Base-by-base conservation (phyloP, 2,329 filamentous ascomycete species). In the Claviceps pusilla region DNA sequence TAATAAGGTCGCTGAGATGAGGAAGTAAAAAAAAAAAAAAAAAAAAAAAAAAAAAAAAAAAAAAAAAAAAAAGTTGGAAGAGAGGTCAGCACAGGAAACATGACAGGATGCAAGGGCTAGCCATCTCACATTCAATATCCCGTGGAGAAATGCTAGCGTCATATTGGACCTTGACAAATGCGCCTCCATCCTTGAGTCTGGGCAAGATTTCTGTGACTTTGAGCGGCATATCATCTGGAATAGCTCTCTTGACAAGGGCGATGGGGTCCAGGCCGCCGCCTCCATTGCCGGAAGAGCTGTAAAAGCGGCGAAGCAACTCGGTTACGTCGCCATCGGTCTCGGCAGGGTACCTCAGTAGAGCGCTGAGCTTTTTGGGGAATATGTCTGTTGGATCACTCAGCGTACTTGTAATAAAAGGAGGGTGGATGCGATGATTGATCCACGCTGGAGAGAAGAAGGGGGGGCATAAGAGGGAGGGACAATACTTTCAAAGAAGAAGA, bases 401-500 rank as follows among this genome's bases (percentile, higher is more conserved):
- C 48, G 24, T 35, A 50, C 48, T 50, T 50, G 47, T 14, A 10
- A 37, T n/a, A 4, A 12, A 14, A 4, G n/a, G 24, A 42, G 10
- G 12, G 6, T 50, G 31, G 31, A 49, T 49, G 16, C 31, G 14
- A 48, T 35, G 11, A n/a, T 19, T 4, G 31, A 46, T 35, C 7
- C 2, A 41, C 12, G 16, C 19, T 10, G 14, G 11, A 7, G 14
- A 9, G 16, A 19, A 46, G 12, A 1, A 7, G n/a, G 11, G 28
- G 28, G 5, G 10, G 12, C 5, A 11, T 12, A 7, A 33, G 31
- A 1, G 5, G 5, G 3, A 5, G 52, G 33, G 35, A 41, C 64
- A 81, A 65, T 70, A 90, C 87, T 95, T 66, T 95, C 89, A 63
- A 97, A 84, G 71, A 94, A 98, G 7, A 96, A 69, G 48, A 97